Evolutionary conservation across 257 asterid genomes (phyloP), one percentile per base, ranked within the genome.

Genomic region (Marsdenia floribunda): DNA sequence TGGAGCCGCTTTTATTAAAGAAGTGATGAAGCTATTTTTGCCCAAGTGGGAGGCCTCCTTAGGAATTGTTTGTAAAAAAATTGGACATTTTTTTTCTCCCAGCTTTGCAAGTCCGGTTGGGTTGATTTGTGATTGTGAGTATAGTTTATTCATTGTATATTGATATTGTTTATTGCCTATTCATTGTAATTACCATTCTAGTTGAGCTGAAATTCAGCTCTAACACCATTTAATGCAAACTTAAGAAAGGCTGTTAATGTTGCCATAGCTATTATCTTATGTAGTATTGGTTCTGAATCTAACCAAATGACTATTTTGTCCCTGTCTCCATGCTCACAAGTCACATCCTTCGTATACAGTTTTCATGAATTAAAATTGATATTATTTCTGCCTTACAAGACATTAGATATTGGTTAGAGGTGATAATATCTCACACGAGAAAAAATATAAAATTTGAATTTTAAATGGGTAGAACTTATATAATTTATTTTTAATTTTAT

Each of bases 1-100:
- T 83, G 72, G 96, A 91, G 83, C 96, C 97, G 52, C 86, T 91
- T 33, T 60, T 93, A 72, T 82, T 86, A 19, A 87, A 74, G 79
- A 88, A 89, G 75, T 70, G 84, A 63, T 81, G 87, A 87, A 78
- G 69, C 18, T 74, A 54, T 67, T 74, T 77, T 15, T 52, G 5
- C 57, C 57, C 21, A 52, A 2, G 22, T 18, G 59, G 59, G 5
- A n/a, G 24, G 6, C 22, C 8, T 21, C 59, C 6, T 40, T 19
- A 2, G 71, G 68, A 18, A 59, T 60, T 52, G 42, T 75, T 50
- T 64, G 68, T 55, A 68, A 37, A 26, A 4, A 4, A 22, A 2
- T 68, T 13, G 29, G 33, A 14, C 33, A 40, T 18, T 22, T 76
- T 75, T 21, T 75, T 26, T 4, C 47, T 11, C 10, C 35, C 44